These are phyloP conservation scores for Penicillium sp. DNA, from an alignment of 2,329 filamentous ascomycete species.

Conservation along the genomic window DNA sequence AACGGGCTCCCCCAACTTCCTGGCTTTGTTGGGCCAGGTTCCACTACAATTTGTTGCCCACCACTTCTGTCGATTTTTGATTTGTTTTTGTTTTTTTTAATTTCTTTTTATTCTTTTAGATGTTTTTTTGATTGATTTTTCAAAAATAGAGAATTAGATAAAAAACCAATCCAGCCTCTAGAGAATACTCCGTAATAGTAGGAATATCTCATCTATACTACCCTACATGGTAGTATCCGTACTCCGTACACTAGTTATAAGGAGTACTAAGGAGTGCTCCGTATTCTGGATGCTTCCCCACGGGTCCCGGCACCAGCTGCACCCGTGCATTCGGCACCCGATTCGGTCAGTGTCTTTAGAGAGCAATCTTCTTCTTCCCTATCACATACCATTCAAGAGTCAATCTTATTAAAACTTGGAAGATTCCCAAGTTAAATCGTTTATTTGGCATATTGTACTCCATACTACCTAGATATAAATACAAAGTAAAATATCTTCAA, in stretches of 20 bases:
- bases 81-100: not conserved
- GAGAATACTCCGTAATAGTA: not conserved
- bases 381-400: not conserved
- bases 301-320: not conserved
- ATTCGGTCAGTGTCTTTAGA: not conserved
- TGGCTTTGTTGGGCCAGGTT: conserved; percentile 30
- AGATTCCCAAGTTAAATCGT: not conserved
- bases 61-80: conserved; percentile 1
- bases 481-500: too few species aligned
- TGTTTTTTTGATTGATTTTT: not conserved
- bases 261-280: not conserved
- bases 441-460: not conserved
- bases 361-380: not conserved
- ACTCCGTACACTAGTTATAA: not conserved
- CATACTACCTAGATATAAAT: not conserved
- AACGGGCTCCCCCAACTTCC: conserved; percentile 24
- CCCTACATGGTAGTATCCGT: not conserved
- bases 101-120: not conserved
- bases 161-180: not conserved
- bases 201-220: not conserved
- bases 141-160: not conserved
- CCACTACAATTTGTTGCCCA: conserved; percentile 16
- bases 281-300: not conserved
- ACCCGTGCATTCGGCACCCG: not conserved
- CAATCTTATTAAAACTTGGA: not conserved